These are phyloP conservation scores for Glonium stellatum DNA, from an alignment of 495 filamentous ascomycete species.

Conservation along the genomic window DNA sequence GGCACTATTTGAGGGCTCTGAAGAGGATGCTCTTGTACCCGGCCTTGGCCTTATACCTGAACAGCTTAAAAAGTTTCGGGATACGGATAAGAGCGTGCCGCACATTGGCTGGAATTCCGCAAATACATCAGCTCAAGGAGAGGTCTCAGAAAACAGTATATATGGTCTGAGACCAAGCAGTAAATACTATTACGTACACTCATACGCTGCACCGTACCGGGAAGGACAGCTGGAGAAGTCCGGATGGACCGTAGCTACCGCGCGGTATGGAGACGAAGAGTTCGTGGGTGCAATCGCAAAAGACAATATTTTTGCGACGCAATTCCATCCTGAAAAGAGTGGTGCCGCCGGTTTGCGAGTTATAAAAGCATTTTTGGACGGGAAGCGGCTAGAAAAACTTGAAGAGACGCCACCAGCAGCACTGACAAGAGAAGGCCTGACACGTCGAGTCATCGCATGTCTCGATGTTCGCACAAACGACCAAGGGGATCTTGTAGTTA, in stretches of 20 bases:
- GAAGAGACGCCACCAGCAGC: constrained; percentile 24
- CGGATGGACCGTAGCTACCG: constrained; percentile 86
- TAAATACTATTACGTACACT: constrained; percentile 99
- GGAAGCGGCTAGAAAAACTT: constrained; percentile 46
- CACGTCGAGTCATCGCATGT: constrained; percentile 86
- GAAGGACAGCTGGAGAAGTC: constrained; percentile 62
- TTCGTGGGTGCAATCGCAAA: constrained; percentile 87
- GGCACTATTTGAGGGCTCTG: constrained; percentile 77
- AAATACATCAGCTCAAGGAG: constrained; percentile 43
- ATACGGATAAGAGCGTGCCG: constrained; percentile 75
- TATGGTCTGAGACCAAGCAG: constrained; percentile 71
- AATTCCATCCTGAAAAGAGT: constrained; percentile 98
- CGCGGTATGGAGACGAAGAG: constrained; percentile 76
- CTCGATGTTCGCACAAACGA: constrained; percentile 97
- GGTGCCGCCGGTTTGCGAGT: constrained; percentile 79
- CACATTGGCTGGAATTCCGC: constrained; percentile 99
- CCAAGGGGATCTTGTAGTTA: constrained; percentile 89
- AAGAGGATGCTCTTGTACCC: constrained; percentile 60
- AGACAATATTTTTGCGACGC: constrained; percentile 79
- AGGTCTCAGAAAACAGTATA: constrained; percentile 46
- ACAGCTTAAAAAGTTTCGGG: constrained; percentile 66
- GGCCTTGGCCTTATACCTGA: constrained; percentile 72
- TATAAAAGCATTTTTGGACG: constrained; percentile 75
- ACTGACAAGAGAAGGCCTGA: constrained; percentile 56
- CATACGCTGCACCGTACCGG: constrained; percentile 75